phyloP scores from a whole-genome alignment of 805 yeast species.

The Zygosaccharomyces kombuchaensis region DNA sequence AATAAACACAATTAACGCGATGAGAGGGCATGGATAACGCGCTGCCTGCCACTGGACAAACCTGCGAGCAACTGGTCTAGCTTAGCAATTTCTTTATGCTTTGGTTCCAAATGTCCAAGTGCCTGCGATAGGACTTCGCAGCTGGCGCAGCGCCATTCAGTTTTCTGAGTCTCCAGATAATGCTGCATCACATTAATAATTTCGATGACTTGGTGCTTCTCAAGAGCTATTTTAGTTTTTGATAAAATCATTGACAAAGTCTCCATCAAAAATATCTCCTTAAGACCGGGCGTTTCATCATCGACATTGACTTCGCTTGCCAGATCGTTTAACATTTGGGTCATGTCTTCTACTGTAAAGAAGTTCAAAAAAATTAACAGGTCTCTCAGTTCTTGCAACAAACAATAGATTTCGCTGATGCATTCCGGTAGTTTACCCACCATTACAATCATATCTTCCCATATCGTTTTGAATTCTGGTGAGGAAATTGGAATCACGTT shows the following conservation, averaged over 20 bases:
- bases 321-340: conserved; percentile 18
- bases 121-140: conserved; percentile 14
- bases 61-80: background rate
- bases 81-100: background rate
- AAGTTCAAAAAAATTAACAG: conserved; percentile 13
- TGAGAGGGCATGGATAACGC: background rate
- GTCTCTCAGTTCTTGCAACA: conserved; percentile 26
- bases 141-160: conserved; percentile 26
- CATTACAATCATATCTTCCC: conserved; percentile 21
- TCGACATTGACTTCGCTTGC: conserved; percentile 14
- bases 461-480: conserved; percentile 14
- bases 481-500: conserved; percentile 10
- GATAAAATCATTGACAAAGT: conserved; percentile 15
- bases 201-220: conserved; percentile 21
- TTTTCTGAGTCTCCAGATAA: conserved; percentile 13
- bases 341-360: conserved; percentile 17
- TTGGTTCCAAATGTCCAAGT: background rate
- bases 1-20: background rate
- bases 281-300: conserved; percentile 8
- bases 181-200: conserved; percentile 22
- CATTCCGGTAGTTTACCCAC: conserved; percentile 21
- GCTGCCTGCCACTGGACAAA: conserved; percentile 1
- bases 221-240: conserved; percentile 4
- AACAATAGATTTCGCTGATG: conserved; percentile 24
- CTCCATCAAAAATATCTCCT: conserved; percentile 20